A percentile compares a stretch with the other conserved stretches of the same genome.
Conservation (phyloP, 192 early-diverging fungal species). For the Rhizoclosmatium sp. region DNA sequence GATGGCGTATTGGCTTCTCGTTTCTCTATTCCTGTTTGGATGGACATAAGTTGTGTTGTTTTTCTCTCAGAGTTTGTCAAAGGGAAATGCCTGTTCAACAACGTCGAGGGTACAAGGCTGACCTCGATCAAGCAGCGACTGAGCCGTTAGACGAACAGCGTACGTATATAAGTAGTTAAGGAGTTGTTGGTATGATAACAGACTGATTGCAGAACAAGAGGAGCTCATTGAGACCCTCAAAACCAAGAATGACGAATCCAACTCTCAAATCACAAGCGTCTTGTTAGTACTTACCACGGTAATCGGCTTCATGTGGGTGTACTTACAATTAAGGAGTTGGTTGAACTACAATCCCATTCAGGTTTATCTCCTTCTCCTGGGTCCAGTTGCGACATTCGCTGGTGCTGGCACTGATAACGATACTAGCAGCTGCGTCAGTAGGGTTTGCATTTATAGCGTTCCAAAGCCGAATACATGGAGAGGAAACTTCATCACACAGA, state of each 20-base stretch:
- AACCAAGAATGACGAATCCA: neutral
- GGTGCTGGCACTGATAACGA: neutral
- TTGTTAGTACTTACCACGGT: neutral
- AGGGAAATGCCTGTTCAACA: slow-evolving; percentile 5
- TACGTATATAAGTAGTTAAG: neutral
- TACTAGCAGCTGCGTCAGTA: neutral
- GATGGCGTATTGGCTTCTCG: neutral
- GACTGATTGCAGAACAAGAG: slow-evolving; percentile 15
- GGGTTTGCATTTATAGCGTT: slow-evolving; percentile 12
- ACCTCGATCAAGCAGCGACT: neutral
- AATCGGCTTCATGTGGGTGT: slow-evolving; percentile 10
- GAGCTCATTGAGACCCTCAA: slow-evolving; percentile 11
- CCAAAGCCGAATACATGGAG: neutral
- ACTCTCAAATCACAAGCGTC: neutral
- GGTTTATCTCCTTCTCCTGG: neutral
- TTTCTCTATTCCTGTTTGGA: neutral
- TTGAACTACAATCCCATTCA: neutral
- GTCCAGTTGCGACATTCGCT: neutral
- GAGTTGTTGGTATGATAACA: neutral
- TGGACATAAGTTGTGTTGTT: neutral
- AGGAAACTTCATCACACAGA: neutral
- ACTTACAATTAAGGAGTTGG: neutral
- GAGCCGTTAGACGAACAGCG: slow-evolving; percentile 27
- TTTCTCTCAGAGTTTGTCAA: neutral
- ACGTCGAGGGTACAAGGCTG: slow-evolving; percentile 17